Evolutionary conservation across 352 stramenopile genomes (phyloP).

Genomic region (Lagenidium giganteum): DNA sequence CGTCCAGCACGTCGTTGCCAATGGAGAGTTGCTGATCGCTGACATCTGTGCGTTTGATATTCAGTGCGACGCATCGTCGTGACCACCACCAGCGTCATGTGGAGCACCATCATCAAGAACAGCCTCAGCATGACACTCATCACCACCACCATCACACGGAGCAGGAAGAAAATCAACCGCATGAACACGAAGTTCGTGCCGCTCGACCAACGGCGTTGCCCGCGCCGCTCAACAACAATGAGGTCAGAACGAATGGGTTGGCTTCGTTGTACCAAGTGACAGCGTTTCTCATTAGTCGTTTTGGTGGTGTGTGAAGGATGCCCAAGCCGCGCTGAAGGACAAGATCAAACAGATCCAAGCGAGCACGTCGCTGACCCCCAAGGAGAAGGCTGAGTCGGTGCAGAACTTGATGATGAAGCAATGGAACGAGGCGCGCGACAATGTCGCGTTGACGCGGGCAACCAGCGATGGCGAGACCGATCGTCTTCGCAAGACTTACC

Average conservation of each 20-base stretch:
- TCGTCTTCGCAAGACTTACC: slow-evolving; percentile 36
- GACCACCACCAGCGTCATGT: no score
- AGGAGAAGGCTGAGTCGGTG: slow-evolving; percentile 79
- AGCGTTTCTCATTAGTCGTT: background rate
- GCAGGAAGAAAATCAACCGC: background rate
- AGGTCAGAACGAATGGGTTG: slow-evolving; percentile 18
- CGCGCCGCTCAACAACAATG: slow-evolving; percentile 43
- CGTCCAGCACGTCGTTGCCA: no score
- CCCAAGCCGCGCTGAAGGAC: slow-evolving; percentile 49
- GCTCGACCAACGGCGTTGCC: slow-evolving; percentile 28
- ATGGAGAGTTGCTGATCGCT: no score
- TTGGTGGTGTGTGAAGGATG: slow-evolving; percentile 26
- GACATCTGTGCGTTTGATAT: no score
- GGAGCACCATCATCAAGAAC: slow-evolving; percentile 24
- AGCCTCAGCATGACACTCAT: slow-evolving; percentile 27
- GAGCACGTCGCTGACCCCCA: slow-evolving; percentile 66
- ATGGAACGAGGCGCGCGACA: slow-evolving; percentile 71
- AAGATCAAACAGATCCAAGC: slow-evolving; percentile 80
- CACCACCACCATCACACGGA: slow-evolving; percentile 14
- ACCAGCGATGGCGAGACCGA: slow-evolving; percentile 47
- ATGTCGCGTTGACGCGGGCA: slow-evolving; percentile 27
- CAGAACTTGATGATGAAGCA: slow-evolving; percentile 86
- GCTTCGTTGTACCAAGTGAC: background rate
- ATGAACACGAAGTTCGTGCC: slow-evolving; percentile 16
- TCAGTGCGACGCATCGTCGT: no score